Evolutionary conservation across 768 basidiomycete species (phyloP).

Genomic region (Agrocybe pediades): DNA sequence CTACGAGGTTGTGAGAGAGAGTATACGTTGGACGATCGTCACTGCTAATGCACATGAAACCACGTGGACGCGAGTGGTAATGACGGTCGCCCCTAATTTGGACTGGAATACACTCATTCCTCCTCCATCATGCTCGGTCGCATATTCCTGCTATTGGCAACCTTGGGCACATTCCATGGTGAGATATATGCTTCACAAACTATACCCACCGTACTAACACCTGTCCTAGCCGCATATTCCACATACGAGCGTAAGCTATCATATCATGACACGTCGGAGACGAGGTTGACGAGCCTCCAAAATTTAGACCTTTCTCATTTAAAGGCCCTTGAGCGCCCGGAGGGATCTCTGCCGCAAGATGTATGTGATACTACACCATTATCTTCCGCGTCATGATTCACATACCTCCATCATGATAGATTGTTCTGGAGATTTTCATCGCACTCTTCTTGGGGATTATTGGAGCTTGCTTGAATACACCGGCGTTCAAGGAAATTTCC

Average conservation of each 20-base stretch:
- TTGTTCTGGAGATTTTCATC: conserved; percentile 64
- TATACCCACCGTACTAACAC: conserved; percentile 7
- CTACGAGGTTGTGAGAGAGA: conserved; percentile 1
- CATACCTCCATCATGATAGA: conserved; percentile 39
- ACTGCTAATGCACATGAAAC: conserved; percentile 10
- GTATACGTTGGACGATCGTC: background rate
- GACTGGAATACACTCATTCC: background rate
- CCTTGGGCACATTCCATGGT: conserved; percentile 58
- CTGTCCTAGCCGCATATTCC: conserved; percentile 67
- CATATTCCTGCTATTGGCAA: conserved; percentile 46
- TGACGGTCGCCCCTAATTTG: conserved; percentile 1
- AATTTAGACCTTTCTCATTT: conserved; percentile 68
- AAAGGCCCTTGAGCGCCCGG: conserved; percentile 74
- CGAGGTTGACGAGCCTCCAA: background rate
- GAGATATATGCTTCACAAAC: conserved; percentile 11
- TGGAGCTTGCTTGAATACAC: conserved; percentile 71
- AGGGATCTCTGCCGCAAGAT: conserved; percentile 63
- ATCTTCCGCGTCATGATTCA: background rate
- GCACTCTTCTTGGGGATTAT: conserved; percentile 69
- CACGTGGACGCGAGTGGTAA: conserved; percentile 29
- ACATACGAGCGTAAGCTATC: conserved; percentile 71
- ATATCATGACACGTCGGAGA: background rate
- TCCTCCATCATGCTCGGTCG: conserved; percentile 44
- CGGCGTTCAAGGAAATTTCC: conserved; percentile 75
- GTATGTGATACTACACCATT: conserved; percentile 35